Evolutionary conservation across 2,329 filamentous ascomycete species (phyloP), one percentile per base, ranked within the genome.

Genomic region (Fusarium sp.): DNA sequence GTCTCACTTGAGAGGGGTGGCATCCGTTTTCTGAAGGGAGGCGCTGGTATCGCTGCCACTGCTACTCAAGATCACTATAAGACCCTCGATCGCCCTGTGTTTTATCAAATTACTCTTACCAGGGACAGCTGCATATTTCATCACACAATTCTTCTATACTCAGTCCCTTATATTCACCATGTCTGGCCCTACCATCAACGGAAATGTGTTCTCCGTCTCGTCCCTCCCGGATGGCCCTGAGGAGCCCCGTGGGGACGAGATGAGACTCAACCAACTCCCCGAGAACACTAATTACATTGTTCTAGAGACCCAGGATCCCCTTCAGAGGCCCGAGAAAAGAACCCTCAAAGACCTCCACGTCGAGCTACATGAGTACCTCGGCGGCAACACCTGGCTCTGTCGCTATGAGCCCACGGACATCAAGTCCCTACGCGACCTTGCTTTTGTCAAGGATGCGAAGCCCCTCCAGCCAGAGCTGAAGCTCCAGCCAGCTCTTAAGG

Each of bases 91-190:
- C 12, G 3, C 9, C 31, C 30, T 13, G n/a, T 36, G 1, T 6
- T 16, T 22, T 0, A 12, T 22, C 31, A 8, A 13, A 26, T 36
- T n/a, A 15, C 10, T 16, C n/a, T 16, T 6, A 3, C 3, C 18
- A 51, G 31, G 5, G 0, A 26, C 12, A 51, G 0, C 26, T 20
- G 0, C 12, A 44, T 26, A 13, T 6, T 6, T 20, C 4, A 7
- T 20, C 13, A 2, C 7, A n/a, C 12, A 26, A 13, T 22, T 18
- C 7, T 20, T 4, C n/a, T 16, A 36, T 2, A 4, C 7, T 28
- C 18, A 28, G 13, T 5, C 7, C 4, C n/a, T n/a, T n/a, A n/a
- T n/a, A 3, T n/a, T 20, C 26, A 39, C 13, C 50, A 54, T 54
- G 50, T n/a, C 35, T 36, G 31, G 18, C 48, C 48, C 48, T 22